Base-by-base conservation (phyloP, 495 filamentous ascomycete genomes). In the Cudoniella acicularis region DNA sequence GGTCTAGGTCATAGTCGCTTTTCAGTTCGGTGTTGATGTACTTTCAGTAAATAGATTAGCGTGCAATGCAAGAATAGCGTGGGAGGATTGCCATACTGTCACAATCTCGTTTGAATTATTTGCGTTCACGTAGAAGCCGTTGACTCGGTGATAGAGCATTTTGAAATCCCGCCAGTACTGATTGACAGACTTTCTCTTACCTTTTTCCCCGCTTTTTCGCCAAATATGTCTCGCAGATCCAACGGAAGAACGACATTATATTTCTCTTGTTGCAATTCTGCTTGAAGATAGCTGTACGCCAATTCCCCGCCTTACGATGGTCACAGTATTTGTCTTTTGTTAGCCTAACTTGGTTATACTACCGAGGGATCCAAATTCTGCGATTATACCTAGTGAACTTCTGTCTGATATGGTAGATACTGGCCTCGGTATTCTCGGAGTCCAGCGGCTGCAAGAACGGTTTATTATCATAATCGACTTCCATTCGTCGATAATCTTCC, bases 21-120 rank as follows among this genome's bases (percentile, higher is more conserved):
- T 57, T 56, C 1, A 62, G 30, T 46, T 6, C 43, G 40, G 1
- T 53, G 36, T 62, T 52, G 24, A 62, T 57, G 46, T 52, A 62
- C 59, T 62, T 62, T 46, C 0, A 20, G 16, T 50, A 9, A 30
- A 1, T 23, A 36, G 45, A 20, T 62, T 25, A 62, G 59, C 25
- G 22, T 47, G 10, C 18, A 27, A 45, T 43, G 52, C 21, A 42
- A 47, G 48, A 57, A 47, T 41, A 52, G 10, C 16, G 3, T 11
- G 16, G 24, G 17, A 24, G 54, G 21, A 10, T 18, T 56, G 73
- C 70, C 69, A 72, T 75, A 54, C n/a, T n/a, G n/a, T n/a, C n/a
- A 71, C 45, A 61, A 76, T 46, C 52, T 69, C 63, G 23, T 54
- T 54, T 45, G 8, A 45, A 51, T 69, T 49, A 54, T 64, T 61